Evolutionary conservation across 129 eudicot species (phyloP), one percentile per base, ranked within the genome.

Genomic region (Apium graveolens): DNA sequence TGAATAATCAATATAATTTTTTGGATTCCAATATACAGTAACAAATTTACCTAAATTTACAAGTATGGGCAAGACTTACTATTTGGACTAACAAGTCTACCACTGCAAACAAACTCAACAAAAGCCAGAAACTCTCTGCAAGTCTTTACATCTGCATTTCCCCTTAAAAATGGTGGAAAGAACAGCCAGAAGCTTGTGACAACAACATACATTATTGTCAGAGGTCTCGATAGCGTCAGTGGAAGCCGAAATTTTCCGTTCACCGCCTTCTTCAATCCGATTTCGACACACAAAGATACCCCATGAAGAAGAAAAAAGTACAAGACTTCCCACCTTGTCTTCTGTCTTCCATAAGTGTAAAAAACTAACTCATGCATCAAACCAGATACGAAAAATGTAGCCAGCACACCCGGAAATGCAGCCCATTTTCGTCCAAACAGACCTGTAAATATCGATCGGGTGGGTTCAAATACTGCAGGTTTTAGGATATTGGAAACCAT

Each of bases 251-350:
- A 77, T 31, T 43, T 82, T 11, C 81, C 85, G 1, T 78, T 51
- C 1, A 73, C 38, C 11, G 21, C 38, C 77, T 79, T 80, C 82
- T 92, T 92, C 26, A 88, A 51, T 10, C 9, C 84, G 13, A 90
- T 80, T 74, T 92, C 97, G n/a, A 73, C 21, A 5, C 80, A 74
- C 79, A 89, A 53, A 74, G 76, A 80, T 38, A 81, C 77, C 73
- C 96, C 97, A 38, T 92, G 96, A 13, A 90, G n/a, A 34, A 92
- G 42, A 55, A 92, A 92, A 83, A 82, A 92, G 46, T 86, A 81
- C 38, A 81, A 78, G 35, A 88, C 83, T 51, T 71, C 26, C 76
- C 76, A 41, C 76, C 51, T 72, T 72, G 76, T 72, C 4, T 11
- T 72, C n/a, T 72, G 76, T 41, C 91, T 72, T 24, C 91, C 88